Evolutionary conservation across 1,284 basidiomycete genomes (phyloP).

Genomic region (Mixia osmundae): DNA sequence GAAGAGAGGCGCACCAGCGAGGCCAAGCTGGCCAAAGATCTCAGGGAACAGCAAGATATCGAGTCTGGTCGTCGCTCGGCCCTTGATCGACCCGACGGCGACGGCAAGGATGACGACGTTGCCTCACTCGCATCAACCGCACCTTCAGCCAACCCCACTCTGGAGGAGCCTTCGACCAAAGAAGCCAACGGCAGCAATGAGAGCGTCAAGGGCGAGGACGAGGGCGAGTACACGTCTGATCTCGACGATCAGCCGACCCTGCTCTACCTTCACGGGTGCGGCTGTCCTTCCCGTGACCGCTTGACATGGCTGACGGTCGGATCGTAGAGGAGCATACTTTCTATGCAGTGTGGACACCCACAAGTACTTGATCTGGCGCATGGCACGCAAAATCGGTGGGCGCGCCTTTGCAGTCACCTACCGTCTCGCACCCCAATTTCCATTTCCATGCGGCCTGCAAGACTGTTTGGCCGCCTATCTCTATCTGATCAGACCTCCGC

Average conservation of each 20-base stretch:
- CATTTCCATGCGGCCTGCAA: slow-evolving; percentile 76
- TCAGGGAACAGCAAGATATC: not conserved
- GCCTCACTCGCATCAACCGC: slow-evolving; percentile 22
- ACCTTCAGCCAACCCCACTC: not conserved
- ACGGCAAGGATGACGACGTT: slow-evolving; percentile 24
- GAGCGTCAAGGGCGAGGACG: too few relatives aligned
- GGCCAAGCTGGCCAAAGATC: slow-evolving; percentile 18
- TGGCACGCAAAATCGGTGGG: slow-evolving; percentile 24
- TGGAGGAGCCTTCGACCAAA: not conserved
- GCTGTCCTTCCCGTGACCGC: not conserved
- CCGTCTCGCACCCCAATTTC: slow-evolving; percentile 51
- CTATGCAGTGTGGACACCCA: slow-evolving; percentile 20
- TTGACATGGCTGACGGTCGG: not conserved
- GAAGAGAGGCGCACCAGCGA: too few relatives aligned
- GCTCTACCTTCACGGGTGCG: slow-evolving; percentile 9
- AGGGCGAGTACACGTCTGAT: too few relatives aligned
- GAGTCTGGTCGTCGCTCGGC: not conserved
- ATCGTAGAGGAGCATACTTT: slow-evolving; percentile 24
- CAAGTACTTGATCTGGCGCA: slow-evolving; percentile 23
- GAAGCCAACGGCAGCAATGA: too few relatives aligned
- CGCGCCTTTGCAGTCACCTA: slow-evolving; percentile 21
- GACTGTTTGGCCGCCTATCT: slow-evolving; percentile 29
- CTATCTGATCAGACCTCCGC: slow-evolving; percentile 48
- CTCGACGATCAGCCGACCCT: slow-evolving; percentile 2
- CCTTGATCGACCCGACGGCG: slow-evolving; percentile 5